Conservation (phyloP, 495 filamentous ascomycete genomes). For the Neurospora sp. region DNA sequence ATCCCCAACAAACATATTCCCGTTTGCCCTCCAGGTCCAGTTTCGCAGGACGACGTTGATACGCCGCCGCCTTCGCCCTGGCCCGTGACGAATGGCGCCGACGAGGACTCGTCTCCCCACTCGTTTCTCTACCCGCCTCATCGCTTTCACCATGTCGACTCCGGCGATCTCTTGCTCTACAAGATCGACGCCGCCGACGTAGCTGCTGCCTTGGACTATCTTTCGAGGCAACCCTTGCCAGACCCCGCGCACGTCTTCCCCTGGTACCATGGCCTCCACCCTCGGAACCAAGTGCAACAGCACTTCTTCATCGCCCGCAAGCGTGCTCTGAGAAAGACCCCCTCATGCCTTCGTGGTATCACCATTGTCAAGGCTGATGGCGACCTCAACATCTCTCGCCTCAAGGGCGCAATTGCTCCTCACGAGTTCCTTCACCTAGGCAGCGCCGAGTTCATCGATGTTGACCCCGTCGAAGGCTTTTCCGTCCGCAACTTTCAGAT, state of each 20-base stretch:
- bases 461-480: slow-evolving; percentile 78
- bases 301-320: slow-evolving; percentile 78
- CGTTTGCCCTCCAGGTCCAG: slow-evolving; percentile 68
- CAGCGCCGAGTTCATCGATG: slow-evolving; percentile 51
- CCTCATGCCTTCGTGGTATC: slow-evolving; percentile 68
- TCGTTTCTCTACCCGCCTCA: slow-evolving; percentile 72
- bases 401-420: slow-evolving; percentile 78
- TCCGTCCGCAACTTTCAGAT: slow-evolving; percentile 93
- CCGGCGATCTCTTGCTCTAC: slow-evolving; percentile 54
- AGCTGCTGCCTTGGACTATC: slow-evolving; percentile 60
- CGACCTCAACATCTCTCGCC: slow-evolving; percentile 58
- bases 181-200: slow-evolving; percentile 60
- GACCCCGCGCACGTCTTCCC: slow-evolving; percentile 80
- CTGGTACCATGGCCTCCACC: slow-evolving; percentile 96
- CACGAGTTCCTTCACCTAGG: slow-evolving; percentile 58
- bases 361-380: slow-evolving; percentile 85
- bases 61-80: slow-evolving; percentile 56
- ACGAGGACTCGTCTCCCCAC: slow-evolving; percentile 36
- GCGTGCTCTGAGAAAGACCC: slow-evolving; percentile 60
- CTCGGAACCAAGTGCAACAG: slow-evolving; percentile 76
- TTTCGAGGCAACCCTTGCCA: slow-evolving; percentile 68
- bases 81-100: slow-evolving; percentile 20
- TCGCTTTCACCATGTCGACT: slow-evolving; percentile 42
- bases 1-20: slow-evolving; percentile 90
- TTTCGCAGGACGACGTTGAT: slow-evolving; percentile 47